phyloP scores from a whole-genome alignment of 108 stramenopile species.

The Seminavis robusta region DNA sequence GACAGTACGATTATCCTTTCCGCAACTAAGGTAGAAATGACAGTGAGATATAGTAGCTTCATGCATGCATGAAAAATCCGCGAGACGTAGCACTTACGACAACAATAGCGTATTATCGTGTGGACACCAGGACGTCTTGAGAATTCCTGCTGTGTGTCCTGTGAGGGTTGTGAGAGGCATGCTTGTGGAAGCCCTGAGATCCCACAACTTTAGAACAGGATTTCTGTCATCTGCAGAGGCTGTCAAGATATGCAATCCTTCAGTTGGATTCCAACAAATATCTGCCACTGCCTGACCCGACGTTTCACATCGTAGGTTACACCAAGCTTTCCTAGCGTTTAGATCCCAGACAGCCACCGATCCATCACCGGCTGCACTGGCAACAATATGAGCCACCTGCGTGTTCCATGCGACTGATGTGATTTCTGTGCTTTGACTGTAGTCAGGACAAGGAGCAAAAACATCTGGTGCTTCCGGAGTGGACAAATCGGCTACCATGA shows the following conservation, averaged over 20 bases:
- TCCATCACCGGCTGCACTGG: constrained; percentile 82
- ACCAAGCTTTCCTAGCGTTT: constrained; percentile 93
- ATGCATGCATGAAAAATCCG: neutral
- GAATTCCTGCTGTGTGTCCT: constrained; percentile 89
- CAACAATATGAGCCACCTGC: constrained; percentile 94
- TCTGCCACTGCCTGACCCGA: constrained; percentile 66
- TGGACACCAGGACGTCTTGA: constrained; percentile 95
- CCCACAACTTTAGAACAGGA: constrained; percentile 93
- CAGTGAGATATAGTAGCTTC: neutral
- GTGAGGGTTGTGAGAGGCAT: constrained; percentile 86
- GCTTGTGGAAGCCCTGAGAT: constrained; percentile 88
- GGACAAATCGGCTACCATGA: constrained; percentile 60
- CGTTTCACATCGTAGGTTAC: constrained; percentile 74
- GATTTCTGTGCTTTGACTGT: constrained; percentile 75
- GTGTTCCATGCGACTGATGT: constrained; percentile 93
- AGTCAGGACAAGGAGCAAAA: constrained; percentile 24
- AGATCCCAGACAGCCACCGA: constrained; percentile 94
- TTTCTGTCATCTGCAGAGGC: constrained; percentile 88
- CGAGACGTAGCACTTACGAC: constrained; percentile 36
- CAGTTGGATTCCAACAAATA: constrained; percentile 92
- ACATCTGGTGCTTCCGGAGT: constrained; percentile 29
- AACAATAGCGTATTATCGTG: constrained; percentile 82
- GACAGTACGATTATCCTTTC: constrained; percentile 94
- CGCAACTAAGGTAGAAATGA: constrained; percentile 54
- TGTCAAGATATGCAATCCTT: constrained; percentile 93